phyloP scores from a whole-genome alignment of 768 basidiomycete genomes.

The Lactarius hatsudake region DNA sequence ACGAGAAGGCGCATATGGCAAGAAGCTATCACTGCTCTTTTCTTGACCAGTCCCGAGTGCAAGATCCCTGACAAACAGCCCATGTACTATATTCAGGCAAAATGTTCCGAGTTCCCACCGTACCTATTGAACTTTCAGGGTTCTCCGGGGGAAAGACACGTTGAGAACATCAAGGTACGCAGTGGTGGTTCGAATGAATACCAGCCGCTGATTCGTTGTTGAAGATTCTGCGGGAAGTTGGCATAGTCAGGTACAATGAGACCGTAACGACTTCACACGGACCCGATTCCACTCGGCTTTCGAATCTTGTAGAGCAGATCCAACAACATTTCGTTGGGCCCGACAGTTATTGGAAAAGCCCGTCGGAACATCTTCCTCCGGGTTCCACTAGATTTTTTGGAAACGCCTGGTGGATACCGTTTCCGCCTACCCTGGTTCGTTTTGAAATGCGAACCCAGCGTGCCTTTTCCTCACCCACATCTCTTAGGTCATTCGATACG shows the following conservation, averaged over 20 bases:
- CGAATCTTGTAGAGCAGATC: conserved; percentile 49
- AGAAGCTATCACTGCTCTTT: conserved; percentile 64
- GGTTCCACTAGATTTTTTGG: conserved; percentile 59
- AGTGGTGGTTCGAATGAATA: neutral
- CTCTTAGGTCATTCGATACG: conserved; percentile 61
- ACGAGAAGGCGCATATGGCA: conserved; percentile 75
- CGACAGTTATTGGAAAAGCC: conserved; percentile 65
- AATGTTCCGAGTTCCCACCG: conserved; percentile 59
- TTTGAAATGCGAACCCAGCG: neutral
- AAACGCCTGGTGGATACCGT: conserved; percentile 78
- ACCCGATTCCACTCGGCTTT: conserved; percentile 47
- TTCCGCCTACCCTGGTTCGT: conserved; percentile 67
- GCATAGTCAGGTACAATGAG: conserved; percentile 50
- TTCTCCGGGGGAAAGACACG: conserved; percentile 65
- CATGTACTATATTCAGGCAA: conserved; percentile 58
- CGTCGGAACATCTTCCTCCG: conserved; percentile 32
- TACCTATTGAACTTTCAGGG: conserved; percentile 65
- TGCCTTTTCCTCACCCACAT: neutral
- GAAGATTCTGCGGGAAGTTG: conserved; percentile 74
- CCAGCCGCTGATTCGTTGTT: neutral
- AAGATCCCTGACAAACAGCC: conserved; percentile 55
- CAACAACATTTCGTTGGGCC: conserved; percentile 61
- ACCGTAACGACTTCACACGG: conserved; percentile 49
- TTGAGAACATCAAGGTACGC: conserved; percentile 74
- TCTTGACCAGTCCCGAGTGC: conserved; percentile 58